Conservation (phyloP, 495 filamentous ascomycete genomes). For the Penicillium antarcticum region DNA sequence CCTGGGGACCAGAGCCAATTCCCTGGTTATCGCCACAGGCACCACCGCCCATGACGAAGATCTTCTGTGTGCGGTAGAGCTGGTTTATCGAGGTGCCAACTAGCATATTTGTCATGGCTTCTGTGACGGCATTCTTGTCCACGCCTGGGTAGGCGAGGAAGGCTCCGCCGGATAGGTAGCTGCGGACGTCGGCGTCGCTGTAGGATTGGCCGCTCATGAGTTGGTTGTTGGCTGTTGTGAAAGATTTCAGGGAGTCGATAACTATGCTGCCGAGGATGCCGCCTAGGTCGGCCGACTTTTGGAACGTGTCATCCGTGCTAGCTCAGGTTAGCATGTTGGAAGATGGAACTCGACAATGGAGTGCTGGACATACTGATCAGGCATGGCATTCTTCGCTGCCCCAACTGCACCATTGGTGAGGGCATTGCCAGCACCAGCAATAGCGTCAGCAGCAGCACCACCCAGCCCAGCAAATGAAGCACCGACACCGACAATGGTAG, state of each 20-base stretch:
- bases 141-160: conserved; percentile 21
- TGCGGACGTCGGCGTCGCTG: conserved; percentile 21
- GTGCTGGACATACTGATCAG: conserved; percentile 5
- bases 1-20: conserved; percentile 21
- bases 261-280: conserved; percentile 18
- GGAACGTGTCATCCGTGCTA: conserved; percentile 19
- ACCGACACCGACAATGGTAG: conserved; percentile 19
- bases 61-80: conserved; percentile 19
- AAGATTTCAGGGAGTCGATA: conserved; percentile 13
- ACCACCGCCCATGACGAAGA: conserved; percentile 30
- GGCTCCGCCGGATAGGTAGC: conserved; percentile 17
- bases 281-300: conserved; percentile 26
- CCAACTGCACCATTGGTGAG: conserved; percentile 3
- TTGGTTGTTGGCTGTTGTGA: conserved; percentile 23
- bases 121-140: conserved; percentile 18
- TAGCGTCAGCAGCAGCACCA: conserved; percentile 3
- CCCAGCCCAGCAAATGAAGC: conserved; percentile 19
- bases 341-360: neutral
- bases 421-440: conserved; percentile 11
- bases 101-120: conserved; percentile 20
- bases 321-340: neutral
- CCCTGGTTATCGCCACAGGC: conserved; percentile 23
- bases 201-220: conserved; percentile 23
- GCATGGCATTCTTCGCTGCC: neutral
- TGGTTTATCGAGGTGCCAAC: conserved; percentile 19